Percentiles rank a stretch among this genome's conserved stretches.
Evolutionary conservation across 192 early-diverging fungal species (phyloP).

Genomic region (Anaeromyces robustus): DNA sequence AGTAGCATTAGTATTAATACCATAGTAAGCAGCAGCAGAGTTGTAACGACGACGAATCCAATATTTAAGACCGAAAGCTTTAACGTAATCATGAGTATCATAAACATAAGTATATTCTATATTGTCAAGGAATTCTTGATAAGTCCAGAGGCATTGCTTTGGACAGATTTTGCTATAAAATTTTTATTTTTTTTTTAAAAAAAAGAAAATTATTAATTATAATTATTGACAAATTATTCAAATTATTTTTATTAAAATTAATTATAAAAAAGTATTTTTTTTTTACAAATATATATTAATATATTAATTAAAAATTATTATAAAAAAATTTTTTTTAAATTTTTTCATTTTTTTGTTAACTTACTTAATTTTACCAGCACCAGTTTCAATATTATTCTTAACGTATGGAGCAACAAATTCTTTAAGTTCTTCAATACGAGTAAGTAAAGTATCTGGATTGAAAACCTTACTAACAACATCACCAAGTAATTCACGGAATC

Average conservation of each 20-base stretch:
- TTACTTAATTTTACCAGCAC: not conserved
- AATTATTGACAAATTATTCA: no score
- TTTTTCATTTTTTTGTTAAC: no score
- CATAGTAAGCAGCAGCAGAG: not conserved
- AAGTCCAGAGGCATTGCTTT: not conserved
- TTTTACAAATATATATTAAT: no score
- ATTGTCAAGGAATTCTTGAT: not conserved
- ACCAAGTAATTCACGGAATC: not conserved
- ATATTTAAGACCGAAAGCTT: not conserved
- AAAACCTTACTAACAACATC: not conserved
- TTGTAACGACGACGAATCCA: not conserved
- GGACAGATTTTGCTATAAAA: no score
- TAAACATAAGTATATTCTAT: not conserved
- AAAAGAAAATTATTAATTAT: no score
- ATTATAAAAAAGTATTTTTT: no score
- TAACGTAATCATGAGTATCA: not conserved
- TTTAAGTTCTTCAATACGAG: not conserved
- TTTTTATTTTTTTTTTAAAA: no score
- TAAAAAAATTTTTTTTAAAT: no score
- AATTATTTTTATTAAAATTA: no score
- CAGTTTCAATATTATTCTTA: not conserved
- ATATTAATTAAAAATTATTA: no score
- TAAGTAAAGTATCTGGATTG: not conserved
- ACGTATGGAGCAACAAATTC: not conserved
- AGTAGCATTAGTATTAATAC: not conserved